These are phyloP conservation scores for Parmelia sp. DNA, from an alignment of 495 filamentous ascomycete genomes.

Conservation along the genomic window DNA sequence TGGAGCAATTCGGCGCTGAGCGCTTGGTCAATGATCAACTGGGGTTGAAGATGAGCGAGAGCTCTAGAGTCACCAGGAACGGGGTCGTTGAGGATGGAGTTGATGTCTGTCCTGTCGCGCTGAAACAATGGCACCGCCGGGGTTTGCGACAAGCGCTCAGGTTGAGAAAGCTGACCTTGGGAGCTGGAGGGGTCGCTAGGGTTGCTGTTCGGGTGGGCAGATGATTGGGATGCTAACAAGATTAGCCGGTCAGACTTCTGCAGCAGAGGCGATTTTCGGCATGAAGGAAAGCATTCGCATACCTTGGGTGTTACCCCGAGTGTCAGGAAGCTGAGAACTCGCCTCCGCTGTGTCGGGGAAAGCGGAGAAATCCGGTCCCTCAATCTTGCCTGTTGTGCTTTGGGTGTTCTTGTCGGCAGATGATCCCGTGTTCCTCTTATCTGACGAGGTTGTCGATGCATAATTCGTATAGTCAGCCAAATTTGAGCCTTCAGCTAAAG, in stretches of 20 bases:
- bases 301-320: constrained; percentile 39
- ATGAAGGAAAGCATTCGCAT: neutral
- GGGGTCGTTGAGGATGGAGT: constrained; percentile 42
- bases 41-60: constrained; percentile 24
- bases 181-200: constrained; percentile 30
- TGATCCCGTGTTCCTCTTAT: constrained; percentile 58
- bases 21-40: constrained; percentile 51
- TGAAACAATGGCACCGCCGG: constrained; percentile 44
- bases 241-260: neutral
- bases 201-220: constrained; percentile 33
- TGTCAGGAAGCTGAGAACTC: constrained; percentile 53
- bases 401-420: constrained; percentile 34
- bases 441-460: constrained; percentile 80
- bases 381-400: constrained; percentile 48
- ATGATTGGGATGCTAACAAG: constrained; percentile 22
- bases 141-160: constrained; percentile 29
- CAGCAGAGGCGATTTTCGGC: neutral
- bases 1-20: constrained; percentile 51
- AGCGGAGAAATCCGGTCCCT: constrained; percentile 34
- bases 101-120: constrained; percentile 34
- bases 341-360: constrained; percentile 27
- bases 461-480: constrained; percentile 72
- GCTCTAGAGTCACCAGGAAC: constrained; percentile 31
- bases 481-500: constrained; percentile 69
- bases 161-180: constrained; percentile 37